Conservation (phyloP, 306 rosid species). For the Pueraria montana region DNA sequence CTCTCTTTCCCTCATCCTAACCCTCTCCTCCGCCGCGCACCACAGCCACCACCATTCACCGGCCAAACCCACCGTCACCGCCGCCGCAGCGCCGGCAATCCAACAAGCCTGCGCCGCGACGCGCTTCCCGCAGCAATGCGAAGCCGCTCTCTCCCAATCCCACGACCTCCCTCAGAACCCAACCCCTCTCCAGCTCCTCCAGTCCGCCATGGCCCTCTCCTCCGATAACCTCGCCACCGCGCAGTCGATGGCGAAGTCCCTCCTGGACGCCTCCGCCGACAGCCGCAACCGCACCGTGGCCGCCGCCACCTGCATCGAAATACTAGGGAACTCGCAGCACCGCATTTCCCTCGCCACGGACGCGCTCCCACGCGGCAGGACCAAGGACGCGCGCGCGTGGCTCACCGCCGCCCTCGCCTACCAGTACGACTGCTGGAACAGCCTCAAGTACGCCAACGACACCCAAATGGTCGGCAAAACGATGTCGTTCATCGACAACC, state of each 20-base stretch:
- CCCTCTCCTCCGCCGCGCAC: slow-evolving; percentile 60
- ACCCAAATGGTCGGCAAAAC: slow-evolving; percentile 62
- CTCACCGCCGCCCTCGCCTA: slow-evolving; percentile 70
- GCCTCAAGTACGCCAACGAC: slow-evolving; percentile 86
- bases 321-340: slow-evolving; percentile 58
- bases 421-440: slow-evolving; percentile 89
- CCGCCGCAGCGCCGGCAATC: slow-evolving; percentile 38
- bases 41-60: slow-evolving; percentile 2
- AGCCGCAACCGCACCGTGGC: slow-evolving; percentile 75
- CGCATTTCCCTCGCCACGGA: slow-evolving; percentile 63
- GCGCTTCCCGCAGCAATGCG: slow-evolving; percentile 72
- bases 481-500: slow-evolving; percentile 66
- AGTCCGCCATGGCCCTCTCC: slow-evolving; percentile 60
- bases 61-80: neutral
- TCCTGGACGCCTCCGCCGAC: slow-evolving; percentile 56
- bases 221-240: slow-evolving; percentile 64
- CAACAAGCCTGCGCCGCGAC: slow-evolving; percentile 78
- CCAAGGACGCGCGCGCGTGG: slow-evolving; percentile 79
- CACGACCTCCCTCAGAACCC: slow-evolving; percentile 50
- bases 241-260: slow-evolving; percentile 58
- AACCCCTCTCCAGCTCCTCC: slow-evolving; percentile 56
- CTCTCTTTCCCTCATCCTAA: slow-evolving; percentile 57
- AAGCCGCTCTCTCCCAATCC: slow-evolving; percentile 53
- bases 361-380: slow-evolving; percentile 55
- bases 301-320: slow-evolving; percentile 66